Conservation (phyloP, 78 protist genomes). For the Dictyostelium discoideum region DNA sequence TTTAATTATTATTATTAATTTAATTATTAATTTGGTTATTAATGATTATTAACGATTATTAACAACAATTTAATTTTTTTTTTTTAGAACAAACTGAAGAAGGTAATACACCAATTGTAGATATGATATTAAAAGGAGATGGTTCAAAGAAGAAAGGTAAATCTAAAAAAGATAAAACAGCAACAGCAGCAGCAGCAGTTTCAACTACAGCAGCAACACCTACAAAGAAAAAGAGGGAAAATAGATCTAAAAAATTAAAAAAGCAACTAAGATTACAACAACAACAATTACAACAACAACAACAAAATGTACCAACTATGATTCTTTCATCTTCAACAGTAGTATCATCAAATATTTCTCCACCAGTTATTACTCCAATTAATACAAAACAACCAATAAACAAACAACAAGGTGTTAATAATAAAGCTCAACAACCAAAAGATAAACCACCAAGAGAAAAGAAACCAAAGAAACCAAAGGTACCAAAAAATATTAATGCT, state of each 20-base stretch:
- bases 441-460: conserved; percentile 7
- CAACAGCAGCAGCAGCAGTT: neutral
- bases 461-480: conserved; percentile 3
- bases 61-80: neutral
- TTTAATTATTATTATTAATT: neutral
- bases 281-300: neutral
- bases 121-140: neutral
- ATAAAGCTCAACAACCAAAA: neutral
- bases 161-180: neutral
- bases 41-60: neutral
- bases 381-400: neutral
- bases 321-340: neutral
- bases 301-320: neutral
- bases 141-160: neutral
- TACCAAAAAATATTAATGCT: neutral
- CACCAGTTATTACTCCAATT: neutral
- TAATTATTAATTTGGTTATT: neutral
- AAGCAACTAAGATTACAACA: conserved; percentile 13
- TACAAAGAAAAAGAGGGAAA: neutral
- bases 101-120: neutral
- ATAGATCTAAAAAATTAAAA: neutral
- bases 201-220: neutral
- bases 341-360: neutral
- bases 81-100: neutral
- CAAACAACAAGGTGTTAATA: neutral